phyloP scores from a whole-genome alignment of 345 rosid species.

The Kandelia obovata region DNA sequence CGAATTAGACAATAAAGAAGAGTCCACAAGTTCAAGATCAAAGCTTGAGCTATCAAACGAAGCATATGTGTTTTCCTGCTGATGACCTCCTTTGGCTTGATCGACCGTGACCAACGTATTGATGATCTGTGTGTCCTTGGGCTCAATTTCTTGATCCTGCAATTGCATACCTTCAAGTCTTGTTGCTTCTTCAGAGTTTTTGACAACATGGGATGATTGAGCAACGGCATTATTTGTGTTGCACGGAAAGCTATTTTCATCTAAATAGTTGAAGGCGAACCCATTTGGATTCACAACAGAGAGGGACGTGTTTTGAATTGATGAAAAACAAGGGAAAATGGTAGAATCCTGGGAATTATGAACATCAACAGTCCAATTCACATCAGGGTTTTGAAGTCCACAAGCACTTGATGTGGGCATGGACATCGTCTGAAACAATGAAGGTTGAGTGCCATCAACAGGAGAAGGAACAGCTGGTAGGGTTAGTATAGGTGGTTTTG shows the following conservation, averaged over 20 bases:
- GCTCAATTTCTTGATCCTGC: slow-evolving; percentile 9
- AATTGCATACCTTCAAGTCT: slow-evolving; percentile 9
- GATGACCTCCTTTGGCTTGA: not conserved
- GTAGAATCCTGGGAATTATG: slow-evolving; percentile 21
- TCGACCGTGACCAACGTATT: not conserved
- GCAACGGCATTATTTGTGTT: not conserved
- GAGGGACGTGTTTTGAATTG: slow-evolving; percentile 12
- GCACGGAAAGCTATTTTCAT: slow-evolving; percentile 24
- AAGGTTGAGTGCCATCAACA: not conserved
- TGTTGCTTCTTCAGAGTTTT: slow-evolving; percentile 1
- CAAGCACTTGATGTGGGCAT: slow-evolving; percentile 7
- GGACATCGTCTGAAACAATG: not conserved
- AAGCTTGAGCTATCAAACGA: slow-evolving; percentile 33
- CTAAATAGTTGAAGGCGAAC: slow-evolving; percentile 19
- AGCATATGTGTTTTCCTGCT: slow-evolving; percentile 11
- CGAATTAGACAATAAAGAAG: slow-evolving; percentile 29
- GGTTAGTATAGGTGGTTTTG: slow-evolving; percentile 15
- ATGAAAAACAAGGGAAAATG: slow-evolving; percentile 14
- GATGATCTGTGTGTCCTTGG: not conserved
- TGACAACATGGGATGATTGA: no score
- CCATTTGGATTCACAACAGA: slow-evolving; percentile 16
- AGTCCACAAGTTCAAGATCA: slow-evolving; percentile 33
- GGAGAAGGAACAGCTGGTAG: slow-evolving; percentile 10
- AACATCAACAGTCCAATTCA: slow-evolving; percentile 6
- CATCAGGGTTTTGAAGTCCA: slow-evolving; percentile 19